phyloP scores from a whole-genome alignment of 1,139 yeast species.

The Saccharomyces hybrid region DNA sequence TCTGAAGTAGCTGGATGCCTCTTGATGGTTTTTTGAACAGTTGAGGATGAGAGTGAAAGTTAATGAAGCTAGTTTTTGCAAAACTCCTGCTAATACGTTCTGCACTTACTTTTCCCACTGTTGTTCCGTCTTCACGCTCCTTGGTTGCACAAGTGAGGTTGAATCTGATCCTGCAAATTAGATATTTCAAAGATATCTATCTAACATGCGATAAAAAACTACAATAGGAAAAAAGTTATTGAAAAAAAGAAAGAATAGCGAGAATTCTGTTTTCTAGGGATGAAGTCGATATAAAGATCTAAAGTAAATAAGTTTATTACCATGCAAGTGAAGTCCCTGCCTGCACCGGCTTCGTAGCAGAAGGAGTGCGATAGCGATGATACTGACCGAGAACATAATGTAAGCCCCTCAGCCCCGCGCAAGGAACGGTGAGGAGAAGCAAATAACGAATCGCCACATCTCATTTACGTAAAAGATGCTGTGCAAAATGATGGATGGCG shows the following conservation, averaged over 20 bases:
- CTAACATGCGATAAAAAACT: not conserved
- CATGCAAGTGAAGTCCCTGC: not conserved
- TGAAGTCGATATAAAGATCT: not conserved
- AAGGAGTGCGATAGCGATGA: not conserved
- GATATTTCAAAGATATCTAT: not conserved
- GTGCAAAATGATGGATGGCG: not conserved
- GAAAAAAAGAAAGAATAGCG: not conserved
- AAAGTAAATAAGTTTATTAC: not conserved
- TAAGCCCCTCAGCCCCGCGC: not conserved
- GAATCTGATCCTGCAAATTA: not conserved
- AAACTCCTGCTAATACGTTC: not conserved
- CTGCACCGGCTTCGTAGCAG: not conserved
- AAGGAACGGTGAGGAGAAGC: not conserved
- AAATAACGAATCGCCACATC: not conserved
- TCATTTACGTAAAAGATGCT: not conserved
- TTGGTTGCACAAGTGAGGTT: not conserved
- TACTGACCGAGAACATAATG: not conserved
- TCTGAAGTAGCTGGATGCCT: not conserved
- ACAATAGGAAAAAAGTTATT: not conserved
- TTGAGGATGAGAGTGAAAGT: not conserved
- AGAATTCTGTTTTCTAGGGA: not conserved
- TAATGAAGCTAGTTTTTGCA: not conserved
- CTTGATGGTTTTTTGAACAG: not conserved
- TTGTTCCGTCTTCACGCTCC: not conserved
- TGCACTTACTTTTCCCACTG: not conserved